Evolutionary conservation across 2,329 filamentous ascomycete genomes (phyloP), one percentile per base, ranked within the genome.

Genomic region (Fusarium pseudograminearum): DNA sequence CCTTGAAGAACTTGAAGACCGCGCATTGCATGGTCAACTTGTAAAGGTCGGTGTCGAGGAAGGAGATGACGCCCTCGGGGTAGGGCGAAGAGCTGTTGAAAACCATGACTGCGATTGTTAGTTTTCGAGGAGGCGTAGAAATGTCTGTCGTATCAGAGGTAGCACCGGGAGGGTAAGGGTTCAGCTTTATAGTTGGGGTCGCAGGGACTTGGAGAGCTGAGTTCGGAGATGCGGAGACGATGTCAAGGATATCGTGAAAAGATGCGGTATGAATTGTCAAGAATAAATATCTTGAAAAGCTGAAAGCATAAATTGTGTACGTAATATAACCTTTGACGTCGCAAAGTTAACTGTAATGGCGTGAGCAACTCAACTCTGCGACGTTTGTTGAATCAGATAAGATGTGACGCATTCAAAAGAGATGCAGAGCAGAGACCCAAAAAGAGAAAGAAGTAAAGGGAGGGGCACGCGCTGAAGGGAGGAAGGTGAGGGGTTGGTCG

Each of bases 1-100:
- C 86, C 34, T 91, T 91, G 80, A 97, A 98, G 83, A 94, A 97
- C 80, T 97, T 97, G 73, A 97, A 87, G 70, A 98, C 91, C 66
- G 94, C 94, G 78, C 93, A 97, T 90, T 99, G 96, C 96, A 99
- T 99, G 22, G 96, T 99, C 80, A 99, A 82, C 82, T 99, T 99
- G 87, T 98, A 99, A 65, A 99, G 77, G 73, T 91, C 89, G 18
- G 92, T 95, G 77, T 96, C 93, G 57, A 96, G 85, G 77, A 96
- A 91, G 76, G 92, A 95, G 76, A 90, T 92, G 77, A 95, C 89
- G 53, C 92, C 93, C 81, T 93, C 91, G 7, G 91, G 90, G 67
- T 86, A 90, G 60, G 87, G 87, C 58, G 87, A 88, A 33, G 87
- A 87, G 81, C 85, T 88, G 78, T 90, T 89, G 80, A 90, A 90